Evolutionary conservation across 176 grass and related monocot genomes (phyloP).

Genomic region (Microstegium vimineum): DNA sequence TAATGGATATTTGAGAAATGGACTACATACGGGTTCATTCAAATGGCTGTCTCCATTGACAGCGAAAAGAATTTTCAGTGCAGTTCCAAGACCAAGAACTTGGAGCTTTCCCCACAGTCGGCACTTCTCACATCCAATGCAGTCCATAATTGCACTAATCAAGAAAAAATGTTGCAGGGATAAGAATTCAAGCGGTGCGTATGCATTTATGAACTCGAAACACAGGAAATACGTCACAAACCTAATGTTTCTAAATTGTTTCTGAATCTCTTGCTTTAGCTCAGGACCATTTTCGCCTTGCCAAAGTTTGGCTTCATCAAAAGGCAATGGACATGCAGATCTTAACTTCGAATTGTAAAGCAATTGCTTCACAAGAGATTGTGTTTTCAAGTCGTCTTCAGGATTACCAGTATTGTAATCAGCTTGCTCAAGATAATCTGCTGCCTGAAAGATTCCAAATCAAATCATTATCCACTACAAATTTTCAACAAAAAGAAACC

Average conservation of each 20-base stretch:
- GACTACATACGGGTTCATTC: conserved; percentile 56
- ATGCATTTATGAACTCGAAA: neutral
- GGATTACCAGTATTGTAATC: conserved; percentile 89
- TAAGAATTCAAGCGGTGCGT: neutral
- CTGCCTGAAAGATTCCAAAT: conserved; percentile 56
- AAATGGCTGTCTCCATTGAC: conserved; percentile 43
- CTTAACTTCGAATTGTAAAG: conserved; percentile 69
- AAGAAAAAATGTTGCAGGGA: conserved; percentile 2
- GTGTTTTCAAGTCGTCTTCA: conserved; percentile 79
- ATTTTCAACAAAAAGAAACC: neutral
- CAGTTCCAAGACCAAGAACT: conserved; percentile 96
- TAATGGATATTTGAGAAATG: neutral
- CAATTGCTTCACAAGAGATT: conserved; percentile 70
- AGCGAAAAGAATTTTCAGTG: conserved; percentile 88
- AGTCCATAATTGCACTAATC: conserved; percentile 84
- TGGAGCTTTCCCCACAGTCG: conserved; percentile 97
- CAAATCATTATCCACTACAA: conserved; percentile 3
- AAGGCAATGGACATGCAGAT: conserved; percentile 73
- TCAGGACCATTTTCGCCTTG: conserved; percentile 90
- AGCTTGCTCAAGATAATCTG: conserved; percentile 90
- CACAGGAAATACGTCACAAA: conserved; percentile 14
- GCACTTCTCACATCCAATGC: conserved; percentile 96
- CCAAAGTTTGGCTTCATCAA: conserved; percentile 90
- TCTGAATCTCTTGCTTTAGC: conserved; percentile 69
- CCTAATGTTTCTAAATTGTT: conserved; percentile 98